These are phyloP conservation scores for Penicillium sp. DNA, from an alignment of 2,329 filamentous ascomycete species.

Conservation along the genomic window DNA sequence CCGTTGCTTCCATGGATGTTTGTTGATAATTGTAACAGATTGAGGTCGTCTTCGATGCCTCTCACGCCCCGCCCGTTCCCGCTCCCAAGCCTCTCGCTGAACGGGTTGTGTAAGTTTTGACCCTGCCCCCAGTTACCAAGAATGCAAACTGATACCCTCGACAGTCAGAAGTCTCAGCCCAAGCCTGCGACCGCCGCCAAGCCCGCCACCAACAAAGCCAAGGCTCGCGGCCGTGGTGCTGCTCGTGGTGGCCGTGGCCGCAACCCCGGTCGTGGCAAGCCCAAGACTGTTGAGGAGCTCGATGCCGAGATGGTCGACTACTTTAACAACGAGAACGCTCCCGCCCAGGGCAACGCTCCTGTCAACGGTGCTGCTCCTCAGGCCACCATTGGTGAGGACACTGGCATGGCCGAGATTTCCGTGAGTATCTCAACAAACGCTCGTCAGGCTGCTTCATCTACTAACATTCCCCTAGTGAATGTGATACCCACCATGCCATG, in stretches of 20 bases:
- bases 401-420: conserved; percentile 60
- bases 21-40: conserved; percentile 58
- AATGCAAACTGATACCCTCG: conserved; percentile 14
- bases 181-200: conserved; percentile 81
- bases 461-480: conserved; percentile 12
- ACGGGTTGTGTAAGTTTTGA: conserved; percentile 70
- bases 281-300: conserved; percentile 92
- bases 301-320: conserved; percentile 99
- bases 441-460: background rate
- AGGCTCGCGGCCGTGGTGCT: conserved; percentile 40
- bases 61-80: conserved; percentile 67
- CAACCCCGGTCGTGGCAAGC: conserved; percentile 67
- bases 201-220: conserved; percentile 47
- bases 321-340: conserved; percentile 58
- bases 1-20: background rate
- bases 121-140: background rate
- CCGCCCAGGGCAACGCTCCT: conserved; percentile 47
- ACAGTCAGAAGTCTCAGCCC: conserved; percentile 68
- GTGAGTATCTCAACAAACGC: conserved; percentile 36
- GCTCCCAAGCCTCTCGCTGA: conserved; percentile 77
- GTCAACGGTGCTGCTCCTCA: conserved; percentile 52
- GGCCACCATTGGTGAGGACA: conserved; percentile 54
- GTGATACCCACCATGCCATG: background rate
- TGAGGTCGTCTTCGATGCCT: conserved; percentile 83
- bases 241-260: conserved; percentile 56